Base-by-base conservation (phyloP, 73 alveolate species). In the Halteria grandinella region DNA sequence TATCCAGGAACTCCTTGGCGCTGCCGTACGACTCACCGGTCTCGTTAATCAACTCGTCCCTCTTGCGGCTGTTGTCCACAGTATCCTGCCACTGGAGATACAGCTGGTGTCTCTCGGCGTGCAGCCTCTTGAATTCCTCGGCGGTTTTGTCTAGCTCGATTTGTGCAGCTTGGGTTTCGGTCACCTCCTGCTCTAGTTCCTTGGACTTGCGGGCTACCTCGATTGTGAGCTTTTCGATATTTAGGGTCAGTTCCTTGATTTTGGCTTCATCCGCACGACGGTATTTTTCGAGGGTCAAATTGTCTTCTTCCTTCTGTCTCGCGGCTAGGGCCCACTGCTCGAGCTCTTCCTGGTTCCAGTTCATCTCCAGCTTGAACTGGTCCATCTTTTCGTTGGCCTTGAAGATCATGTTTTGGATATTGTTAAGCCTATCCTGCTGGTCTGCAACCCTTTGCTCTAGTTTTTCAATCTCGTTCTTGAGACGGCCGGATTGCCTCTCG, bases 301-400 rank as follows among this genome's bases (percentile, higher is more conserved):
- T 96, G 76, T 98, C 99, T 60, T 98, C 99, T 63, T 96, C 99
- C 89, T 97, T 97, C 83, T 97, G 94, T 59, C 99, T 83, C n/a
- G 99, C 99, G 29, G 99, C 99, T 25, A 98, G 89, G 63, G 99
- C 99, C 99, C 99, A 98, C 91, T 98, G 98, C 87, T 98, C 99
- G 48, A 98, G 94, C 93, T 98, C 99, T 83, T 98, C 99, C 83
- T 97, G 96, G 71, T 97, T 98, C 98, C 99, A 97, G 90, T 98
- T 98, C 99, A 98, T 98, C 82, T 98, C 98, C 27, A 98, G 92
- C 83, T 98, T 98, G 90, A 89, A 98, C 77, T 96, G 77, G 87
- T 97, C 99, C 96, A 90, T 89, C 63, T 94, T 91, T 85, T 97
- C 99, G 85, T 97, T 97, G 17, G 99, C 99, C 77, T 94, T 92